These are phyloP conservation scores for Penicillium nordicum DNA, from an alignment of 2,329 filamentous ascomycete genomes.

Conservation along the genomic window DNA sequence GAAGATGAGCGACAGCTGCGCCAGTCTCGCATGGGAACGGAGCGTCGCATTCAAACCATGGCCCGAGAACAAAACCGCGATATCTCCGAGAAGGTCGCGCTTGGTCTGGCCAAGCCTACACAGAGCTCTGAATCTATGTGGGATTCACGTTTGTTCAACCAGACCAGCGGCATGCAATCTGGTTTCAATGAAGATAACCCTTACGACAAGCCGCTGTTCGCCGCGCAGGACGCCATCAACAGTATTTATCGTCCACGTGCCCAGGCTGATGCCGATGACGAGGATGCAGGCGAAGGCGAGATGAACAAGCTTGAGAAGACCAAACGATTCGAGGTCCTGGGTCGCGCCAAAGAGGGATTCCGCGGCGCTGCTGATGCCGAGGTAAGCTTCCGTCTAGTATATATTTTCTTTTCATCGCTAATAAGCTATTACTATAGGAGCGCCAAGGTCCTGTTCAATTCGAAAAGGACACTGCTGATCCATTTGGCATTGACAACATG, in stretches of 20 bases:
- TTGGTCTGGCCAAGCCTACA: slow-evolving; percentile 92
- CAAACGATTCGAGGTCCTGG: slow-evolving; percentile 83
- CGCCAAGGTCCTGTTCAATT: slow-evolving; percentile 94
- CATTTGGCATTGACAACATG: slow-evolving; percentile 93
- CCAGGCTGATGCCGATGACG: slow-evolving; percentile 69
- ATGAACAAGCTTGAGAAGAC: slow-evolving; percentile 85
- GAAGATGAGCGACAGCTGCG: slow-evolving; percentile 87
- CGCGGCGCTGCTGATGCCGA: slow-evolving; percentile 78
- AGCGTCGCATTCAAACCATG: slow-evolving; percentile 86
- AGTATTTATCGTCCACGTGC: slow-evolving; percentile 85
- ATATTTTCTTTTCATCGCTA: not conserved
- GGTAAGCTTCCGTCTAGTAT: slow-evolving; percentile 46
- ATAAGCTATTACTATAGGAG: slow-evolving; percentile 46
- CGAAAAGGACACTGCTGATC: slow-evolving; percentile 81
- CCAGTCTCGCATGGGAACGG: slow-evolving; percentile 92
- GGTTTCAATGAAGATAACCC: slow-evolving; percentile 97
- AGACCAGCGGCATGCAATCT: slow-evolving; percentile 81
- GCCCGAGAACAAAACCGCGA: slow-evolving; percentile 94
- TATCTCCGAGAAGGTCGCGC: slow-evolving; percentile 92
- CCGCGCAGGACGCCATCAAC: slow-evolving; percentile 89
- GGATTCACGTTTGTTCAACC: slow-evolving; percentile 92
- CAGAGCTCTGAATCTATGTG: slow-evolving; percentile 93
- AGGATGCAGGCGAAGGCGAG: slow-evolving; percentile 73
- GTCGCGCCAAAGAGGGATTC: slow-evolving; percentile 79
- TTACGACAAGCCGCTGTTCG: slow-evolving; percentile 96